Evolutionary conservation across 106 monocot genomes (phyloP).

Genomic region (Vanilla planifolia): DNA sequence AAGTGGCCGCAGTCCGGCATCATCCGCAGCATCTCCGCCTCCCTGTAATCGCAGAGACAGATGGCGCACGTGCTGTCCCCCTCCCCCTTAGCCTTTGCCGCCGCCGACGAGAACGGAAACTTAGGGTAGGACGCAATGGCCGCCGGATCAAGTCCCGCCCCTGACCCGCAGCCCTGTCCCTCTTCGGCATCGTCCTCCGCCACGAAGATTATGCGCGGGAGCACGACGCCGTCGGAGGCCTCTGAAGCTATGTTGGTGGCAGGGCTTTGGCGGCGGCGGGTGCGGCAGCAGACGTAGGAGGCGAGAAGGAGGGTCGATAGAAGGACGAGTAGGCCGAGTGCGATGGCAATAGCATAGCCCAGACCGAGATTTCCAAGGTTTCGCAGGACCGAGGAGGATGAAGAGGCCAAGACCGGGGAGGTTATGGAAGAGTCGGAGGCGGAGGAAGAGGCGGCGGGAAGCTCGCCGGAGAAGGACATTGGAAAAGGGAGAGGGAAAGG

Average conservation of each 20-base stretch:
- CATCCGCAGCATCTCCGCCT: conserved; percentile 68
- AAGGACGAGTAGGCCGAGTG: conserved; percentile 45
- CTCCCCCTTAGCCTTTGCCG: conserved; percentile 15
- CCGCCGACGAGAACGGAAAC: conserved; percentile 25
- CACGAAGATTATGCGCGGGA: conserved; percentile 55
- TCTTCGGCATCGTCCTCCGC: conserved; percentile 42
- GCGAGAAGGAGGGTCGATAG: conserved; percentile 46
- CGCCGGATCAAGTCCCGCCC: conserved; percentile 38
- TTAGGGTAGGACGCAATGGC: conserved; percentile 51
- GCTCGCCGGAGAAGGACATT: conserved; percentile 11
- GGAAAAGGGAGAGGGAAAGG: conserved; percentile 6
- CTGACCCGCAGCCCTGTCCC: not conserved
- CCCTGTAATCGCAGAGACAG: conserved; percentile 57
- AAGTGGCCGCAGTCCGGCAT: conserved; percentile 56
- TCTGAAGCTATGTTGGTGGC: not conserved
- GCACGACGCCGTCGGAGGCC: conserved; percentile 10
- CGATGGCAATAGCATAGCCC: conserved; percentile 60
- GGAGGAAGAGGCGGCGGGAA: not conserved
- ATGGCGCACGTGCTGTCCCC: conserved; percentile 39
- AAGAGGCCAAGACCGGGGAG: conserved; percentile 7
- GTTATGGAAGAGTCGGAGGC: not conserved
- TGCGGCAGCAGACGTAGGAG: conserved; percentile 53
- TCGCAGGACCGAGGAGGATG: conserved; percentile 24
- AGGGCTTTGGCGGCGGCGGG: conserved; percentile 4
- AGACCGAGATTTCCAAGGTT: conserved; percentile 37